A percentile compares a stretch with the other conserved stretches of the same genome.
These are phyloP conservation scores for Metrosideros polymorpha DNA, from an alignment of 441 rosid genomes.

Conservation along the genomic window DNA sequence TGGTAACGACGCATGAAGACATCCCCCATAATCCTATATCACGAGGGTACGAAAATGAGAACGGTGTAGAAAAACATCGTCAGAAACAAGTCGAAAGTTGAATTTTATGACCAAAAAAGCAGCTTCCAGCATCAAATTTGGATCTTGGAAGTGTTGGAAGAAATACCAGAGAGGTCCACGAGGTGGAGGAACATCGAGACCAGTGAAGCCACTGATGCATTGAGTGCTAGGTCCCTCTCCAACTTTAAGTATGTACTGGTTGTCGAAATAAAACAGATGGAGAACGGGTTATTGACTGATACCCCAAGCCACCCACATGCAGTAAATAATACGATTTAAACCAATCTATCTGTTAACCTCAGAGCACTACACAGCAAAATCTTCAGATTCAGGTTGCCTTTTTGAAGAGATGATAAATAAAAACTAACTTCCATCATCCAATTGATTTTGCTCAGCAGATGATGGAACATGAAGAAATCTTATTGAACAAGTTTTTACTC, in stretches of 20 bases:
- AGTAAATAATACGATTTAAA: neutral
- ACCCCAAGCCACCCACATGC: neutral
- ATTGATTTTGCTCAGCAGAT: neutral
- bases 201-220: constrained; percentile 9
- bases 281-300: neutral
- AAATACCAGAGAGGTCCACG: constrained; percentile 9
- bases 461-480: neutral
- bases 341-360: neutral
- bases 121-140: neutral
- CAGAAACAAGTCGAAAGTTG: neutral
- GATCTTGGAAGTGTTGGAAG: neutral
- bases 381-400: neutral
- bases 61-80: neutral
- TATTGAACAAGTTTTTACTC: neutral
- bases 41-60: neutral
- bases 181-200: constrained; percentile 5
- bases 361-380: neutral
- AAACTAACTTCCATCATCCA: neutral
- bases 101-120: neutral
- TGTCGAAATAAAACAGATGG: neutral
- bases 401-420: neutral
- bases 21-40: neutral
- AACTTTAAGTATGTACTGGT: constrained; percentile 2
- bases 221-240: neutral
- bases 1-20: constrained; percentile 1